Base-by-base conservation (phyloP, 441 rosid species). In the Mallotus japonicus region DNA sequence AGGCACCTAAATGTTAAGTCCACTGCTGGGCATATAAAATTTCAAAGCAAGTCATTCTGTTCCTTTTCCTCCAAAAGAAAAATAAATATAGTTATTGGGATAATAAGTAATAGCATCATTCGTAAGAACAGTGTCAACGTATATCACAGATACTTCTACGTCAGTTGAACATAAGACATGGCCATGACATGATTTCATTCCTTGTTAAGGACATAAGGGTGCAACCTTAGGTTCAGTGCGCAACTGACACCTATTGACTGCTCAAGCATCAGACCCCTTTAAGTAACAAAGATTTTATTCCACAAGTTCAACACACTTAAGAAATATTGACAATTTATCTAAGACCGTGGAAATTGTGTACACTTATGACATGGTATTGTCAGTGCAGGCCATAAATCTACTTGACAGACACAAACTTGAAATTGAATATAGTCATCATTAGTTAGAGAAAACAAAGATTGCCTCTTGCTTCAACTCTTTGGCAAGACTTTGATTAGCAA, bases 401-500 rank as follows among this genome's bases (percentile, higher is more conserved):
- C 32, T 28, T 2, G 16, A 47, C 34, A 19, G 12, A 65, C 9
- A 47, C 8, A 6, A 64, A 3, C 56, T 65, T 49, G n/a, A 19
- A 19, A 19, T 50, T 50, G 19, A 46, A 51, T 14, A 34, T 34
- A 11, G 16, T 19, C 17, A 71, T 32, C 15, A 32, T 15, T 40
- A 47, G 44, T 67, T 9, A 53, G 37, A 70, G 51, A 61, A 28
- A 28, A 28, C n/a, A 49, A 55, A 59, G 22, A 76, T 24, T 34
- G 89, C 93, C 92, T 87, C 90, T 78, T 84, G 88, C 84, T 81
- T 92, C 62, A 74, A 75, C 77, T 88, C 89, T 70, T 80, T 89
- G 51, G 63, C 58, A 67, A 68, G 68, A 65, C 71, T 73, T 64
- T 82, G 87, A 72, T 82, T 86, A 79, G 84, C 84, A 71, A 84